phyloP scores from a whole-genome alignment of 1,284 basidiomycete species.

The Cutaneotrichosporon spelunceum region DNA sequence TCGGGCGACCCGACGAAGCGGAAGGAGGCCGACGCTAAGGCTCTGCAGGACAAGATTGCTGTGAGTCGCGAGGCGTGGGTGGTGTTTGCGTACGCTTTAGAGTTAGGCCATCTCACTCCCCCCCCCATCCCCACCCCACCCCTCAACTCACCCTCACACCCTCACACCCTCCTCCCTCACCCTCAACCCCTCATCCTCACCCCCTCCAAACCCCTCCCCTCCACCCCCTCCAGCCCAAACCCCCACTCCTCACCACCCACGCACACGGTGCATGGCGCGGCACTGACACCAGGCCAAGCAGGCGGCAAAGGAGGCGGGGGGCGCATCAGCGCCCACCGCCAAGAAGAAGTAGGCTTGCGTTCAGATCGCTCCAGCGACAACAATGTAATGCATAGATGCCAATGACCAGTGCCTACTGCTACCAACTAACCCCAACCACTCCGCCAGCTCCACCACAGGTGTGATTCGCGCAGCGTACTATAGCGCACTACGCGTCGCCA shows the following conservation, averaged over 20 bases:
- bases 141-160: too few species aligned
- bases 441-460: too few species aligned
- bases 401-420: background rate
- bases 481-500: constrained; percentile 32
- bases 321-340: background rate
- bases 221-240: too few species aligned
- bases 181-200: too few species aligned
- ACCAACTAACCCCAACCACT: background rate
- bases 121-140: too few species aligned
- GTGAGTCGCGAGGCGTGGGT: background rate
- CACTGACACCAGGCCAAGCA: constrained; percentile 21
- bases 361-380: constrained; percentile 14
- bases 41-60: constrained; percentile 27
- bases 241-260: too few species aligned
- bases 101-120: too few species aligned
- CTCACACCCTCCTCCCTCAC: too few species aligned
- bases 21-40: constrained; percentile 26
- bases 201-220: too few species aligned
- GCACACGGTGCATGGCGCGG: too few species aligned
- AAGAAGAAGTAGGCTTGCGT: constrained; percentile 23
- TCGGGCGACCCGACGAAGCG: constrained; percentile 17
- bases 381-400: constrained; percentile 29
- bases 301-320: constrained; percentile 16
- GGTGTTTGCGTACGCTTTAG: too few species aligned
- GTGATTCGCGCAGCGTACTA: too few species aligned